Conservation (phyloP, 2,329 filamentous ascomycete genomes). For the Talaromyces sp. region DNA sequence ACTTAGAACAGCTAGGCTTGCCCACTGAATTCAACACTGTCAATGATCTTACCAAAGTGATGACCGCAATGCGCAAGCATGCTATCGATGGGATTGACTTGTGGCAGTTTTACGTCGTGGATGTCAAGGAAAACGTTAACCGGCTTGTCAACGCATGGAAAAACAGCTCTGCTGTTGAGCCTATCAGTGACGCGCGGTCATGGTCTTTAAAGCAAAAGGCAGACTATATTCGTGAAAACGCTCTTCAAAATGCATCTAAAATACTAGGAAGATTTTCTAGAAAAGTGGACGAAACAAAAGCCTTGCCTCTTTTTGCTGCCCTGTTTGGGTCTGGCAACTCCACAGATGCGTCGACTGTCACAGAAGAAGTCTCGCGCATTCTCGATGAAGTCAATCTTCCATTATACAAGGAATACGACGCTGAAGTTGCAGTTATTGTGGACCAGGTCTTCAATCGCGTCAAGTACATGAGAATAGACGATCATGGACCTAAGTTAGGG, state of each 20-base stretch:
- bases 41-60: conserved; percentile 72
- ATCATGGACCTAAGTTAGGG: conserved; percentile 81
- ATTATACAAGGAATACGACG: conserved; percentile 89
- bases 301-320: conserved; percentile 62
- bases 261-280: conserved; percentile 77
- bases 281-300: conserved; percentile 61
- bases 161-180: conserved; percentile 33
- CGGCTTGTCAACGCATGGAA: conserved; percentile 68
- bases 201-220: conserved; percentile 56
- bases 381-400: conserved; percentile 80
- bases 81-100: conserved; percentile 72
- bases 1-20: conserved; percentile 63
- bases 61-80: conserved; percentile 75
- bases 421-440: conserved; percentile 73
- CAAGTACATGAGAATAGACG: conserved; percentile 91
- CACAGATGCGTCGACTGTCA: conserved; percentile 38
- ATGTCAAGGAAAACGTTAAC: conserved; percentile 68
- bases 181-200: conserved; percentile 36
- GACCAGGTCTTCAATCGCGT: conserved; percentile 90
- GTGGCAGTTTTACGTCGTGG: conserved; percentile 89
- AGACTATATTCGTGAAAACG: conserved; percentile 59
- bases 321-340: conserved; percentile 60
- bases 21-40: conserved; percentile 66
- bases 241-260: conserved; percentile 63
- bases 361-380: conserved; percentile 53